phyloP scores from a whole-genome alignment of 2,329 filamentous ascomycete genomes.

The Trichoderma arundinaceum region DNA sequence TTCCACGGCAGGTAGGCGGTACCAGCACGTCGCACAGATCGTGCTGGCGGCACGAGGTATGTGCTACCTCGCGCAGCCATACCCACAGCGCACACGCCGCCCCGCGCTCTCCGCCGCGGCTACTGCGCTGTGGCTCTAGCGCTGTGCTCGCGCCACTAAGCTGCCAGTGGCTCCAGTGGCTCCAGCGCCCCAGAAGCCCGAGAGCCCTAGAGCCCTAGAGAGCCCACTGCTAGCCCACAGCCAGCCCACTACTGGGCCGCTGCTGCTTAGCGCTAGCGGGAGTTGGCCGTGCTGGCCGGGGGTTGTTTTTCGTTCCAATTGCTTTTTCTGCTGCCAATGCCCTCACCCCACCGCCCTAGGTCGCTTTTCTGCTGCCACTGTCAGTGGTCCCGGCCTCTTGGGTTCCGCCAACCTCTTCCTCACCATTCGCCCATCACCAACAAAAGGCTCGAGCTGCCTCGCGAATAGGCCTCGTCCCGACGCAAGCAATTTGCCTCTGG shows the following conservation, averaged over 20 bases:
- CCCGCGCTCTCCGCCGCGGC: slow-evolving; percentile 31
- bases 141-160: slow-evolving; percentile 15
- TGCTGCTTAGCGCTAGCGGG: slow-evolving; percentile 28
- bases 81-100: slow-evolving; percentile 28
- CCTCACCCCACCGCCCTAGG: slow-evolving; percentile 21
- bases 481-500: slow-evolving; percentile 28
- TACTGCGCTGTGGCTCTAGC: slow-evolving; percentile 25
- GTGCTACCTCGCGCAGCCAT: not conserved
- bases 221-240: slow-evolving; percentile 27
- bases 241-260: slow-evolving; percentile 13
- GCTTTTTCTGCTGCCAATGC: not conserved
- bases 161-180: not conserved
- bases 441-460: slow-evolving; percentile 29
- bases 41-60: not conserved
- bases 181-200: slow-evolving; percentile 12
- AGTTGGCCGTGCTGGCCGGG: slow-evolving; percentile 28
- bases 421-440: slow-evolving; percentile 29
- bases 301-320: not conserved
- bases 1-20: not conserved
- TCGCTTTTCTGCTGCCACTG: slow-evolving; percentile 5
- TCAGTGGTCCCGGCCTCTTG: slow-evolving; percentile 27
- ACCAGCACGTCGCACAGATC: not conserved
- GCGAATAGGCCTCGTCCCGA: slow-evolving; percentile 26
- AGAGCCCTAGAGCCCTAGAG: slow-evolving; percentile 15
- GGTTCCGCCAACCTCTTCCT: slow-evolving; percentile 27